Conservation (phyloP, 2,329 filamentous ascomycete species). For the Botrytis cinerea region DNA sequence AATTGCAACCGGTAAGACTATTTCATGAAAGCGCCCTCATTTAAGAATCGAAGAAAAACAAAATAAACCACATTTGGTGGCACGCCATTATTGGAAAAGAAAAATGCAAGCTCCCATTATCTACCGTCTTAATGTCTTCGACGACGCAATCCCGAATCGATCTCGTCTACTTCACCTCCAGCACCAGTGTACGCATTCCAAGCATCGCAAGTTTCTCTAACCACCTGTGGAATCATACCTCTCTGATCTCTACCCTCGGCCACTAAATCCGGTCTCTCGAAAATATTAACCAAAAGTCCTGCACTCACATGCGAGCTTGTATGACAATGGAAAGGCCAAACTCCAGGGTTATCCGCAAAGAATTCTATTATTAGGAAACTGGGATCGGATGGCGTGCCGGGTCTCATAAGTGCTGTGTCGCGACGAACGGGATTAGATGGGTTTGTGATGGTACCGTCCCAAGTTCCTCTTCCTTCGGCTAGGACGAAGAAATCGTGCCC, state of each 20-base stretch:
- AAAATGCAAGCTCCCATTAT: not conserved
- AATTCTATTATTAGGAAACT: slow-evolving; percentile 49
- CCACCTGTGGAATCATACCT: slow-evolving; percentile 49
- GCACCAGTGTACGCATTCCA: slow-evolving; percentile 53
- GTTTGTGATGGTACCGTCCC: slow-evolving; percentile 43
- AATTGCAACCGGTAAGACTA: not conserved
- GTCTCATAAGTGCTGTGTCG: slow-evolving; percentile 50
- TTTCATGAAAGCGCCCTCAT: not conserved
- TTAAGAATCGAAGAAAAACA: not conserved
- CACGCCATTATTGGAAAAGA: not conserved
- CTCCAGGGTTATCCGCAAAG: slow-evolving; percentile 52
- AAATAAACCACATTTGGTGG: not conserved
- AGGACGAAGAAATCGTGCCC: slow-evolving; percentile 73
- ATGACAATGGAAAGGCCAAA: slow-evolving; percentile 55
- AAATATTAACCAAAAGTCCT: slow-evolving; percentile 44
- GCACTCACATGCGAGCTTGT: slow-evolving; percentile 51
- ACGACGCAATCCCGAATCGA: slow-evolving; percentile 50
- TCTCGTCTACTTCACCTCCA: slow-evolving; percentile 50
- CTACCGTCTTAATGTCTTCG: not conserved
- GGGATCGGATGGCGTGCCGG: slow-evolving; percentile 40
- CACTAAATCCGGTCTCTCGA: slow-evolving; percentile 43
- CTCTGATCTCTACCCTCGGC: slow-evolving; percentile 29
- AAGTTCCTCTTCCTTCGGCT: slow-evolving; percentile 47
- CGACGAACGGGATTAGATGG: slow-evolving; percentile 53
- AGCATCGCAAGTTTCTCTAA: slow-evolving; percentile 53